phyloP scores from a whole-genome alignment of 106 monocot species.

The Xerophyta viscosa region DNA sequence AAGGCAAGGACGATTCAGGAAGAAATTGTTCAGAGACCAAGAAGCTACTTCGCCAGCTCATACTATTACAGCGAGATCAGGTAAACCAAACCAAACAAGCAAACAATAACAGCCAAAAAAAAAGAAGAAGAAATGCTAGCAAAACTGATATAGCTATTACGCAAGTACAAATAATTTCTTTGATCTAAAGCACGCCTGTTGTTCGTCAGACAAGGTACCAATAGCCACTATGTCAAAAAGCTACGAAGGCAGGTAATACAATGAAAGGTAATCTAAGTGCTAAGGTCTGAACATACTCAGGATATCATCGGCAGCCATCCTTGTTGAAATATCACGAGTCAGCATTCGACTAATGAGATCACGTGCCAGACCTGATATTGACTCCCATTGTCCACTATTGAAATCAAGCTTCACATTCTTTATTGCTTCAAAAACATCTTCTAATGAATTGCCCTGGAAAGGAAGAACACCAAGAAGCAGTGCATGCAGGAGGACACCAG shows the following conservation, averaged over 20 bases:
- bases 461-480: conserved; percentile 74
- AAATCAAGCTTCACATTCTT: conserved; percentile 76
- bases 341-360: conserved; percentile 70
- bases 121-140: too few species aligned
- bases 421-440: conserved; percentile 78
- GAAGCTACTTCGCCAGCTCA: too few species aligned
- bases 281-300: conserved; percentile 33
- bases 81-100: too few species aligned
- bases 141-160: too few species aligned
- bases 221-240: background rate
- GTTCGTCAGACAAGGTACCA: too few species aligned
- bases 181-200: too few species aligned
- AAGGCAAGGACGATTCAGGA: too few species aligned
- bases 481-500: conserved; percentile 85
- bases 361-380: conserved; percentile 60
- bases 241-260: background rate
- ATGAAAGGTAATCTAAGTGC: too few species aligned
- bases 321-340: conserved; percentile 56
- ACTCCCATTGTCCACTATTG: conserved; percentile 35
- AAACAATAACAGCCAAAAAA: too few species aligned
- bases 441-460: conserved; percentile 56
- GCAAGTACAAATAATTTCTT: too few species aligned
- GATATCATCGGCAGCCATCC: conserved; percentile 69
- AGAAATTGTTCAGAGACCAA: too few species aligned
- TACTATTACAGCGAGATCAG: too few species aligned